A percentile compares a stretch with the other conserved stretches of the same genome.
Evolutionary conservation across 352 stramenopile genomes (phyloP).

Genomic region (Globisporangium radiosum): DNA sequence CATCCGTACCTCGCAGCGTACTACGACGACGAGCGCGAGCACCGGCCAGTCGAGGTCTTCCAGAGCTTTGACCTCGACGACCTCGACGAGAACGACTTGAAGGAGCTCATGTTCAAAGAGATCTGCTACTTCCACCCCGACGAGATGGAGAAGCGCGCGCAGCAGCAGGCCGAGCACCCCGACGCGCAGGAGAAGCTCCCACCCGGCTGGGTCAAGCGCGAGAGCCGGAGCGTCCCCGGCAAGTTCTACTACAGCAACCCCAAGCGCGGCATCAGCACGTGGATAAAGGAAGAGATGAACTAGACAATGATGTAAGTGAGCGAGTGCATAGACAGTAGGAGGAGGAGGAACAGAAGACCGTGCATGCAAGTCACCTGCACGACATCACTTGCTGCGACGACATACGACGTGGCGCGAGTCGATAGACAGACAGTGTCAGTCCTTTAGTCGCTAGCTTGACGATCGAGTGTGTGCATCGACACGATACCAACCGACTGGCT

Average conservation of each 20-base stretch:
- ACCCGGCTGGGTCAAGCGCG: conserved; percentile 79
- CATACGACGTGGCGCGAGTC: no score
- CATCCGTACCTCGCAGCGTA: conserved; percentile 95
- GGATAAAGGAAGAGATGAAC: conserved; percentile 84
- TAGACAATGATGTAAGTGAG: conserved; percentile 16
- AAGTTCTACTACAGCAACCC: conserved; percentile 90
- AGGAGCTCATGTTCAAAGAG: conserved; percentile 90
- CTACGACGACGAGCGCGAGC: conserved; percentile 75
- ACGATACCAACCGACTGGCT: no score
- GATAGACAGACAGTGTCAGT: no score
- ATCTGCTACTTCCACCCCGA: conserved; percentile 86
- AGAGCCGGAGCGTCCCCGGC: conserved; percentile 76
- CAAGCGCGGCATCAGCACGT: conserved; percentile 86
- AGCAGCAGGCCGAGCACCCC: conserved; percentile 64
- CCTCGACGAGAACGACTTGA: conserved; percentile 75
- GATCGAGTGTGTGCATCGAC: no score
- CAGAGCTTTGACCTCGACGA: conserved; percentile 84
- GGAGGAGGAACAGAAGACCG: not conserved
- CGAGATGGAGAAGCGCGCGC: conserved; percentile 85
- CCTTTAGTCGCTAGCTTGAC: no score
- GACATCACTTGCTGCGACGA: no score
- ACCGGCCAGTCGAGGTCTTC: conserved; percentile 61
- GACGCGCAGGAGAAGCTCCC: conserved; percentile 68
- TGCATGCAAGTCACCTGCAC: no score
- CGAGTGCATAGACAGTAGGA: not conserved